phyloP scores from a whole-genome alignment of 208 protist genomes.

The Strigomonas culicis region DNA sequence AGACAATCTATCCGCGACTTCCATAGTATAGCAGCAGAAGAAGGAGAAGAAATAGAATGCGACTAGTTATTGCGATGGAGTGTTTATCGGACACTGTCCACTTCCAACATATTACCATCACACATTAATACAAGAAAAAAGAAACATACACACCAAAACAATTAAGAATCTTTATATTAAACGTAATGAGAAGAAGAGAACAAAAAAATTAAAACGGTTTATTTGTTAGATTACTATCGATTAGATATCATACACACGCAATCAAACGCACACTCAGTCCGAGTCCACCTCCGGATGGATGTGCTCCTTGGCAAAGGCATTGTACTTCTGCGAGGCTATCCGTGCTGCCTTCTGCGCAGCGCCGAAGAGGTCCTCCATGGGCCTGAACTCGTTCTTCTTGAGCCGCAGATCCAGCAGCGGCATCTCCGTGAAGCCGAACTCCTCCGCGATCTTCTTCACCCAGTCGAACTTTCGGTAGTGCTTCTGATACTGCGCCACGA shows the following conservation, averaged over 20 bases:
- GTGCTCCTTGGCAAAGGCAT: conserved; percentile 31
- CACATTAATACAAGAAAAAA: neutral
- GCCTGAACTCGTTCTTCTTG: conserved; percentile 63
- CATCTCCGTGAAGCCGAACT: conserved; percentile 67
- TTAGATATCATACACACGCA: too few relatives aligned
- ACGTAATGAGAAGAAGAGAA: too few relatives aligned
- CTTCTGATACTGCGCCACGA: neutral
- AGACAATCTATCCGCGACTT: neutral
- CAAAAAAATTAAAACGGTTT: neutral
- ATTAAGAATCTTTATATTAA: neutral
- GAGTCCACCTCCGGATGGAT: conserved; percentile 47
- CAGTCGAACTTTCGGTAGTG: neutral
- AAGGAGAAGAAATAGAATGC: too few relatives aligned
- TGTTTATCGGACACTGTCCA: too few relatives aligned
- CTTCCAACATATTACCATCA: neutral
- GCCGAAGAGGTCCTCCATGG: conserved; percentile 71
- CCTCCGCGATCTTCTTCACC: conserved; percentile 49
- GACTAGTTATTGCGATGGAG: too few relatives aligned
- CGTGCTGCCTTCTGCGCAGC: conserved; percentile 35
- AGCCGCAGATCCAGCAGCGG: conserved; percentile 72
- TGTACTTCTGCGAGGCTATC: conserved; percentile 28
- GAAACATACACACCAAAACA: neutral
- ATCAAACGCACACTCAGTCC: too few relatives aligned
- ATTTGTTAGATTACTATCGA: neutral
- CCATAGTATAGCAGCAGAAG: neutral